These are phyloP conservation scores for Pseudogymnoascus sp. DNA, from an alignment of 2,329 filamentous ascomycete genomes.

Conservation along the genomic window DNA sequence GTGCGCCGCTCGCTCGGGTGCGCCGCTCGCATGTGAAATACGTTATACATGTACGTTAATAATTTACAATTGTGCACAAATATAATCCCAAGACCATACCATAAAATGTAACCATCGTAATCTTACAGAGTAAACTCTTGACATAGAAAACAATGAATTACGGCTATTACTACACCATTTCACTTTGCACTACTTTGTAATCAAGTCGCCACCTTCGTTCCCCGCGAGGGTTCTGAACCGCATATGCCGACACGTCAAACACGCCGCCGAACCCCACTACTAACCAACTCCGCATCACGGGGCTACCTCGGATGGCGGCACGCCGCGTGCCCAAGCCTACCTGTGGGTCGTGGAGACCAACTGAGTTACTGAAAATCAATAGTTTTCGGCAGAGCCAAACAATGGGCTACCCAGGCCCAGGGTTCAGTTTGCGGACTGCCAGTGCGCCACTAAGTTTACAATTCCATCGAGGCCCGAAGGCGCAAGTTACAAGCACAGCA, in stretches of 20 bases:
- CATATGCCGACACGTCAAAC: neutral
- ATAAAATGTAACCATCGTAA: neutral
- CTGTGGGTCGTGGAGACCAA: neutral
- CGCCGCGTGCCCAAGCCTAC: neutral
- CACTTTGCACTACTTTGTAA: neutral
- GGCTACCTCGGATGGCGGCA: neutral
- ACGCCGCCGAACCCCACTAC: neutral
- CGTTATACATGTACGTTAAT: too few relatives aligned
- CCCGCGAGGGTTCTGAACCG: neutral
- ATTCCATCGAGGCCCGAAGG: neutral
- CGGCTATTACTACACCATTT: neutral
- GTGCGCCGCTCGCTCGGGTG: too few relatives aligned
- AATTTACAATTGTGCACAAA: neutral
- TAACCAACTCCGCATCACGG: neutral
- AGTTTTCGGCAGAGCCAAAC: neutral
- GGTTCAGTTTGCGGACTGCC: neutral
- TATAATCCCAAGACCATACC: neutral
- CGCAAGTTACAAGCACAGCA: too few relatives aligned
- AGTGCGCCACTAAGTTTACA: neutral
- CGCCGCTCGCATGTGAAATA: too few relatives aligned
- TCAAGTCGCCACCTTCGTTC: neutral
- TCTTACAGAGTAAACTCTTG: neutral
- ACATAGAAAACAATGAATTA: neutral
- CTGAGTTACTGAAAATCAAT: neutral
- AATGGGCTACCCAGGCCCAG: neutral